Base-by-base conservation (phyloP, 768 basidiomycete species). In the Lepiota brunneoincarnata region DNA sequence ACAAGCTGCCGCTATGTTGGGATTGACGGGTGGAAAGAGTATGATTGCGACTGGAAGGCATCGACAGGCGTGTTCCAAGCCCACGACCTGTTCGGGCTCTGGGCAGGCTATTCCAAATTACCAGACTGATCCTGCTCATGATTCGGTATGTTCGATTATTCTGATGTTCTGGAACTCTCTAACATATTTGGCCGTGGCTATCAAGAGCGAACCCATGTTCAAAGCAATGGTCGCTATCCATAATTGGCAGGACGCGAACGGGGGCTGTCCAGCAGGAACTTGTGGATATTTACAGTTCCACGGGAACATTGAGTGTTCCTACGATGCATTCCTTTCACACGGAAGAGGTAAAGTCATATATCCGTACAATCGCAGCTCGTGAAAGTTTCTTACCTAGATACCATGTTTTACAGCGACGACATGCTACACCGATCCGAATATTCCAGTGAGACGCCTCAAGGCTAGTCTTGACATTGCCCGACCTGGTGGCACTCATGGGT, bases 201-300 rank as follows among this genome's bases (percentile, higher is more conserved):
- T 20, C 36, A 36, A 55, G 54, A 46, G 31, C 20, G 55, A 56
- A 43, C 55, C 49, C 14, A 42, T 50, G 20, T 49, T 50, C 23
- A 28, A 48, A 18, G 55, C 48, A 7, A 24, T 56, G 18, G 9
- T 50, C 6, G 24, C 20, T 1, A 43, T 48, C 36, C 48, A 34
- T 3, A 21, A 47, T 5, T 56, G 48, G 49, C 49, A 56, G 20
- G 35, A 44, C 18, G 28, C n/a, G 11, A 24, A 44, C 12, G 48
- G 41, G 15, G 49, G 48, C 4, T 56, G 55, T 21, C 40, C 41
- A 10, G 26, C 31, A 14, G 15, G 6, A 24, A 23, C 9, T n/a
- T 56, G 48, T 31, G 55, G 14, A 15, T 49, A 55, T 24, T 9
- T 55, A 15, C 46, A 55, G 38, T 51, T 18, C 15, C 47, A 56